These are phyloP conservation scores for Solanum arcanum DNA, from an alignment of 257 asterid genomes.

Conservation along the genomic window DNA sequence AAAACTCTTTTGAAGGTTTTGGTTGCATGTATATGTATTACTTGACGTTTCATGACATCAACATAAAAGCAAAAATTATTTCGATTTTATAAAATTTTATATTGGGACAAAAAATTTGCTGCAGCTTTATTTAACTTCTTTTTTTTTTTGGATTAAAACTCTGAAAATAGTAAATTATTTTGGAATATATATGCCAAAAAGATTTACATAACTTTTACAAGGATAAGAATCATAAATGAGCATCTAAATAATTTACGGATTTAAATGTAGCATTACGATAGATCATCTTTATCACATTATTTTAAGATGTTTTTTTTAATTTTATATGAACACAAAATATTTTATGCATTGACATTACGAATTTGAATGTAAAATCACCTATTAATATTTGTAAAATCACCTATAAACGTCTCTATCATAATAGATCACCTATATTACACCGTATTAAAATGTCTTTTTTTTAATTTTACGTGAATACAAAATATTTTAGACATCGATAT, in stretches of 20 bases:
- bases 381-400: no score
- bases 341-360: no score
- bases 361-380: no score
- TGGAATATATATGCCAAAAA: background rate
- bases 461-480: no score
- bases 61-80: background rate
- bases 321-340: no score
- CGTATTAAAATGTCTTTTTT: no score
- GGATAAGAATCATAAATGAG: background rate
- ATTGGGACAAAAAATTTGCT: background rate
- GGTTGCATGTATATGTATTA: background rate
- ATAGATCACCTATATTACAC: no score
- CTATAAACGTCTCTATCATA: background rate
- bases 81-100: background rate
- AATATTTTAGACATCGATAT: background rate
- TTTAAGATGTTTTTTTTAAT: no score
- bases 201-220: background rate
- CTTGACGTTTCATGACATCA: background rate
- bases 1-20: background rate
- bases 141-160: background rate
- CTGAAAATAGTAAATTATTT: background rate
- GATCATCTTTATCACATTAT: no score
- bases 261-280: no score
- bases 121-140: background rate
- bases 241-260: no score